Base-by-base conservation (phyloP, 352 stramenopile genomes). In the Globisporangium alternatum region DNA sequence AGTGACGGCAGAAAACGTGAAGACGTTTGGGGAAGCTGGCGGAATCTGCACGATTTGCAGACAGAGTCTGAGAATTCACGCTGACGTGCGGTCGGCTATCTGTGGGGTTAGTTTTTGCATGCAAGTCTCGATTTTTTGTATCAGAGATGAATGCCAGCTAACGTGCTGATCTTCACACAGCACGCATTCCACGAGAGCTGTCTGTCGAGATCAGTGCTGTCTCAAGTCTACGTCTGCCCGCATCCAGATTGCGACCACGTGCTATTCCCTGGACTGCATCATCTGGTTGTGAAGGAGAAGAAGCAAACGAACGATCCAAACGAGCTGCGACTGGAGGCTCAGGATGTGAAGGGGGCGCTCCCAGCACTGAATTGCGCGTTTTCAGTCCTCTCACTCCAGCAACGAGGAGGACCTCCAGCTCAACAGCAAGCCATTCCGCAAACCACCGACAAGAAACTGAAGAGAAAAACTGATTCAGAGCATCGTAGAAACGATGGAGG, bases 111-210 rank as follows among this genome's bases (percentile, higher is more conserved):
- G 76, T 54, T 45, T 10, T 7, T 13, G 13, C 51, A 57, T 30
- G 9, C 19, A 8, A 19, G 8, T n/a, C 33, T 56, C n/a, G 25
- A 17, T 1, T 28, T 28, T 28, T 28, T 28, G 25, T 56, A 37
- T 37, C 22, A 33, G 22, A 25, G 10, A 12, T 17, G 28, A 8
- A 56, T 25, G 33, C 5, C 17, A 4, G 19, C 17, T 56, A 17
- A 56, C 15, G 15, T 25, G 2, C 39, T 39, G 1, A 1, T 56
- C 5, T 19, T 6, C n/a, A 44, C 35, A 8, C 60, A 94, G 86
- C 86, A 94, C 67, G 62, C 75, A 22, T 91, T 93, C 44, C 86
- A 94, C 43, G 83, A 92, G 44, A 91, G 86, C 56, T 94, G 86
- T 49, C 41, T 93, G 31, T 70, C 81, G 3, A 72, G 83, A n/a